Percentiles rank a stretch among this genome's conserved stretches.
These are phyloP conservation scores for Candida maris DNA, from an alignment of 805 yeast species.

Conservation along the genomic window DNA sequence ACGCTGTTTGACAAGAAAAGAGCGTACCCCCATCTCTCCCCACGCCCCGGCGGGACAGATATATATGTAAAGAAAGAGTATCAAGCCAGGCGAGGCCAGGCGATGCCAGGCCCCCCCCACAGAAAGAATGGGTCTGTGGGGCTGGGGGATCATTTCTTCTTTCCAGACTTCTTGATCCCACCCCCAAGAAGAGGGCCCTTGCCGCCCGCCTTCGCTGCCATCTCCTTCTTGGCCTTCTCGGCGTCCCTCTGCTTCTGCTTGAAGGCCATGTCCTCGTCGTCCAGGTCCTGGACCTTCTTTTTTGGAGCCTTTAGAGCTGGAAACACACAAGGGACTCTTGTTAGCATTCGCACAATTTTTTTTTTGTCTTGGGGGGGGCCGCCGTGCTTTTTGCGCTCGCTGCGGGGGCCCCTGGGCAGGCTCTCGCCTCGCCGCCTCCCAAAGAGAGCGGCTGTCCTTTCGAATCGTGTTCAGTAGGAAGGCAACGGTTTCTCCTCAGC, in stretches of 20 bases:
- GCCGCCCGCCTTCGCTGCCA: conserved; percentile 80
- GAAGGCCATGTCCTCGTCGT: conserved; percentile 87
- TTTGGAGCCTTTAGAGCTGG: conserved; percentile 70
- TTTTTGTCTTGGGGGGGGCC: too few relatives aligned
- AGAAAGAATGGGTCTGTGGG: not conserved
- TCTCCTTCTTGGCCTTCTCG: conserved; percentile 86
- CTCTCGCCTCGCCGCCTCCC: too few relatives aligned
- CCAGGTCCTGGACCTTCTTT: conserved; percentile 70
- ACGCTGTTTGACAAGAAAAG: too few relatives aligned
- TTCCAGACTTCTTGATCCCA: conserved; percentile 89
- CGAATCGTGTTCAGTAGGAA: conserved; percentile 28
- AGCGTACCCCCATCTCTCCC: too few relatives aligned
- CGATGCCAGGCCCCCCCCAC: too few relatives aligned
- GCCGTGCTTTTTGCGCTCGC: too few relatives aligned
- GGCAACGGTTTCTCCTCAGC: conserved; percentile 26
- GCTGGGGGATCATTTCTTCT: conserved; percentile 34
- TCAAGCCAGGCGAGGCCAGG: too few relatives aligned
- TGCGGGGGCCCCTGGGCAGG: too few relatives aligned
- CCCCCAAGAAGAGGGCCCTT: conserved; percentile 94
- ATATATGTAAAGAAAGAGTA: too few relatives aligned
- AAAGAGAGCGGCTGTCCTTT: too few relatives aligned
- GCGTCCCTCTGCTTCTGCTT: conserved; percentile 94
- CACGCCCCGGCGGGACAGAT: too few relatives aligned
- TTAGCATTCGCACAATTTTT: too few relatives aligned
- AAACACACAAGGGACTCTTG: not conserved